phyloP scores from a whole-genome alignment of 148 eudicot species.

The Camellia sinensis region DNA sequence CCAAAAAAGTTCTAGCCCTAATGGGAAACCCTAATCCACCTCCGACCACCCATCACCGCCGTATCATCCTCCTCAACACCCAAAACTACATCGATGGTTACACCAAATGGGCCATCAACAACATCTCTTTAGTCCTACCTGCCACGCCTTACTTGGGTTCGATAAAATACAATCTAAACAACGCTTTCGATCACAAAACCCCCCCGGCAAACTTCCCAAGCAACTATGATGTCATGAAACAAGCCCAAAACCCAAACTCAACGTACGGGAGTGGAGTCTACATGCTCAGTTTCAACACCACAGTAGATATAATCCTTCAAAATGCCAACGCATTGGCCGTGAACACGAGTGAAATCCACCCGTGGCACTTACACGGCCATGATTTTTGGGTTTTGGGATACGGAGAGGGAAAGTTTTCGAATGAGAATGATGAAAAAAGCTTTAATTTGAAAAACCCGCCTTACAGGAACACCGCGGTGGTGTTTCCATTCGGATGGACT shows the following conservation, averaged over 20 bases:
- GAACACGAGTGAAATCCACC: slow-evolving; percentile 67
- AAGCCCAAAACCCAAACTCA: slow-evolving; percentile 44
- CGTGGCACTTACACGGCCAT: slow-evolving; percentile 94
- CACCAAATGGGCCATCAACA: slow-evolving; percentile 79
- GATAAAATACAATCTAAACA: slow-evolving; percentile 33
- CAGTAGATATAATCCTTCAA: slow-evolving; percentile 69
- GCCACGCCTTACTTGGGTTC: slow-evolving; percentile 74
- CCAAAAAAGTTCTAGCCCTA: slow-evolving; percentile 41
- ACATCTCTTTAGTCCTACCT: slow-evolving; percentile 62
- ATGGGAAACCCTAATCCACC: slow-evolving; percentile 47
- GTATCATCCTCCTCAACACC: slow-evolving; percentile 63
- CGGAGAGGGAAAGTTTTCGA: slow-evolving; percentile 64
- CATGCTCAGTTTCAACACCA: slow-evolving; percentile 35
- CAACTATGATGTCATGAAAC: slow-evolving; percentile 45
- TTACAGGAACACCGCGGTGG: slow-evolving; percentile 61
- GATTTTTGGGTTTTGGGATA: slow-evolving; percentile 93
- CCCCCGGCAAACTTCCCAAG: slow-evolving; percentile 49
- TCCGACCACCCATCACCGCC: slow-evolving; percentile 33
- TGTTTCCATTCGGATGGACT: slow-evolving; percentile 85
- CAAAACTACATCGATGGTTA: slow-evolving; percentile 60
- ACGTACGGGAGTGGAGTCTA: slow-evolving; percentile 58
- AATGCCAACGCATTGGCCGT: slow-evolving; percentile 59
- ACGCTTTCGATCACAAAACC: slow-evolving; percentile 26
- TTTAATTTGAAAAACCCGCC: slow-evolving; percentile 78
- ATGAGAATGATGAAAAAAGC: slow-evolving; percentile 35